Percentiles rank a stretch among this genome's conserved stretches.
phyloP scores from a whole-genome alignment of 208 protist species.

The Leishmania tarentolae region DNA sequence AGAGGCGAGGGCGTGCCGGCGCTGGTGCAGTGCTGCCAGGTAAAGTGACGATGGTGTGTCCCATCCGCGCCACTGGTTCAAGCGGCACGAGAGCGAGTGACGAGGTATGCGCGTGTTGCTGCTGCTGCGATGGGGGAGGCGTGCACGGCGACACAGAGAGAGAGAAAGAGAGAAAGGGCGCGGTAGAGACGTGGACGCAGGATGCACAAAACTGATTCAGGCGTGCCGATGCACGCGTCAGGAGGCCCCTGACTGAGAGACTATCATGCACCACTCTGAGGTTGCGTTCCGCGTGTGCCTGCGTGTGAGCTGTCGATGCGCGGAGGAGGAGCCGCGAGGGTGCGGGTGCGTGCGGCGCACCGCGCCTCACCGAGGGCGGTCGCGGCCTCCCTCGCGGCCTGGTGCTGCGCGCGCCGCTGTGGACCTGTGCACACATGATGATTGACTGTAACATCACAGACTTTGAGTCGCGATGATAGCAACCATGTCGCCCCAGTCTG shows the following conservation, averaged over 20 bases:
- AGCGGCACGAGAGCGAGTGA: constrained; percentile 16
- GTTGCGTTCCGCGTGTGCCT: constrained; percentile 3
- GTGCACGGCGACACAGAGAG: not conserved
- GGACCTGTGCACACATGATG: constrained; percentile 10
- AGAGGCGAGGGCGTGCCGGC: not conserved
- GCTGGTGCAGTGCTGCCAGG: constrained; percentile 21
- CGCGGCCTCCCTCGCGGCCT: not conserved
- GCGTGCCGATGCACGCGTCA: constrained; percentile 16
- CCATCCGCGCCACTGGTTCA: constrained; percentile 26
- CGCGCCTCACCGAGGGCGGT: not conserved
- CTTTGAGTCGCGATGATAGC: constrained; percentile 17
- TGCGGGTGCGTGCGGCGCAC: not conserved
- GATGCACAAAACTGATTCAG: constrained; percentile 28
- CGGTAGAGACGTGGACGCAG: constrained; percentile 10
- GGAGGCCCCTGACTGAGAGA: constrained; percentile 6
- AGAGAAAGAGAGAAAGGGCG: not conserved
- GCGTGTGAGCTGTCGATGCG: not conserved
- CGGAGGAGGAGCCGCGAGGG: not conserved
- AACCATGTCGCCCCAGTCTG: constrained; percentile 10
- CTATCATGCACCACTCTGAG: constrained; percentile 16
- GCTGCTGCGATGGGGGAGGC: not conserved
- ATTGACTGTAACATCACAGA: constrained; percentile 13
- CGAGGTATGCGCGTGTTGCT: not conserved
- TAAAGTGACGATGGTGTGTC: constrained; percentile 21
- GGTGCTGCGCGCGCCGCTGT: not conserved